phyloP scores from a whole-genome alignment of 2,329 filamentous ascomycete species.

The Exophiala aquamarina region DNA sequence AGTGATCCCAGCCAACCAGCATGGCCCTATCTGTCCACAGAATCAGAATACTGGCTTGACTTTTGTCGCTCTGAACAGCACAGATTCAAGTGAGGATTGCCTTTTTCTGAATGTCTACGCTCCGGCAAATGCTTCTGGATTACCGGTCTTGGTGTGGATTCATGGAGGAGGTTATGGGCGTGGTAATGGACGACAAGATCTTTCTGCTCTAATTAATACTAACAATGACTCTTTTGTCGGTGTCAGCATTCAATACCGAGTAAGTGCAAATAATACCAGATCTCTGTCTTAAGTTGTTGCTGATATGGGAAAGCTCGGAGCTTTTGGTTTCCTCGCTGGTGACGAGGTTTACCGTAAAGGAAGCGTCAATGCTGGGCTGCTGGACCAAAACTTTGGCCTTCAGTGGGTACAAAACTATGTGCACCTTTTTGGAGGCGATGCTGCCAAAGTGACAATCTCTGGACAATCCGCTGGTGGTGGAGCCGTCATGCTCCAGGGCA shows the following conservation, averaged over 20 bases:
- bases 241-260: constrained; percentile 53
- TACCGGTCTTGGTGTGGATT: constrained; percentile 42
- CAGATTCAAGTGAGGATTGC: constrained; percentile 39
- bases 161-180: constrained; percentile 41
- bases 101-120: constrained; percentile 43
- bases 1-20: constrained; percentile 30
- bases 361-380: constrained; percentile 61
- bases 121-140: constrained; percentile 30
- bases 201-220: constrained; percentile 45
- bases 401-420: constrained; percentile 65
- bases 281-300: background rate
- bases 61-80: constrained; percentile 16
- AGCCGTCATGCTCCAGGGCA: constrained; percentile 56
- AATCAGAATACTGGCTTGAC: constrained; percentile 23
- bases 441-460: constrained; percentile 49
- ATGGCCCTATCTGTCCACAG: constrained; percentile 37
- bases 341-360: constrained; percentile 56
- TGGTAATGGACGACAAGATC: constrained; percentile 34
- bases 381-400: constrained; percentile 62
- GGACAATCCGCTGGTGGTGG: constrained; percentile 54
- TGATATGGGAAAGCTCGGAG: constrained; percentile 37
- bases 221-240: constrained; percentile 51
- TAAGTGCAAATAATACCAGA: constrained; percentile 27
- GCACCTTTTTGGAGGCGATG: constrained; percentile 53
- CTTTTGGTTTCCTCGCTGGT: constrained; percentile 52